Conservation (phyloP, 495 filamentous ascomycete genomes). For the Thermothielavioides terrestris region DNA sequence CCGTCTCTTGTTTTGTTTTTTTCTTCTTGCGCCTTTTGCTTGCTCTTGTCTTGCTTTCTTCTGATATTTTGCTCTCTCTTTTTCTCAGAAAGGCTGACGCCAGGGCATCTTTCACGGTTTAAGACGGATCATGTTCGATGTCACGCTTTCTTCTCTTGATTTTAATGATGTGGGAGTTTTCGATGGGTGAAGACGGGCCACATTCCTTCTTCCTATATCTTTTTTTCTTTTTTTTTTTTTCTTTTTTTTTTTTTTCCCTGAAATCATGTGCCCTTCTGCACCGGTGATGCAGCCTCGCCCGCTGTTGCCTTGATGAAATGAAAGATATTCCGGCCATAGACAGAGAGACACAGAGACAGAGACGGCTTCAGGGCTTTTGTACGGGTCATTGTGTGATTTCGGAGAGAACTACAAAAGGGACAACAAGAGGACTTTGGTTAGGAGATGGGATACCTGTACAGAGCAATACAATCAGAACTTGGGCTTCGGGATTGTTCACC, state of each 20-base stretch:
- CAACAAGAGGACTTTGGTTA: not conserved
- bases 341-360: constrained; percentile 2
- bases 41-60: too few species aligned
- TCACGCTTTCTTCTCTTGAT: constrained; percentile 12
- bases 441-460: not conserved
- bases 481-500: too few species aligned
- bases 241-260: constrained; percentile 2
- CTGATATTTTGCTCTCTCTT: too few species aligned
- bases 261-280: not conserved
- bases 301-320: constrained; percentile 1
- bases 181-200: not conserved
- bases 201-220: not conserved
- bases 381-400: constrained; percentile 1
- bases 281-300: not conserved
- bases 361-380: not conserved
- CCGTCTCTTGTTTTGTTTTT: not conserved
- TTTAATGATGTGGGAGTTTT: constrained; percentile 5
- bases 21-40: constrained; percentile 2
- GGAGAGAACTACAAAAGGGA: constrained; percentile 1
- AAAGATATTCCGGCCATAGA: constrained; percentile 2
- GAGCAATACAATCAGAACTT: constrained; percentile 6
- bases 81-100: not conserved
- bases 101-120: too few species aligned
- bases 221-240: constrained; percentile 10
- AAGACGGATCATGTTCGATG: constrained; percentile 1